These are phyloP conservation scores for Pseudonitzschia pungens DNA, from an alignment of 108 stramenopile genomes.

Conservation along the genomic window DNA sequence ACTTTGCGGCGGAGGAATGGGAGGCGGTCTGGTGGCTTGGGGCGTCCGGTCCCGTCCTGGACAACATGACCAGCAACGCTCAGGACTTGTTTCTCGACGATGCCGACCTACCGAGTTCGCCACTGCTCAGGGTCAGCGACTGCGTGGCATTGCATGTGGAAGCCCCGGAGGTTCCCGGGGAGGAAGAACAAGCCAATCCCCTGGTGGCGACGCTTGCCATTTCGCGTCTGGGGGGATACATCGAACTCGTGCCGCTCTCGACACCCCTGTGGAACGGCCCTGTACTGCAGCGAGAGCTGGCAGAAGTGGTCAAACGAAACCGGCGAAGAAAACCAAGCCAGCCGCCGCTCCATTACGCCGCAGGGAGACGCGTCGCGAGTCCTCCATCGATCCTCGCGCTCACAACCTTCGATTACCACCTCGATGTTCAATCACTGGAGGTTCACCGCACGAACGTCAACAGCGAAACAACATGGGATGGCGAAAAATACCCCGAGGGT, in stretches of 20 bases:
- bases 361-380: slow-evolving; percentile 19
- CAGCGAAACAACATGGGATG: slow-evolving; percentile 42
- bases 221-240: slow-evolving; percentile 71
- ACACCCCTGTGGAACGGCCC: slow-evolving; percentile 58
- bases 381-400: slow-evolving; percentile 44
- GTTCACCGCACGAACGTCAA: slow-evolving; percentile 50
- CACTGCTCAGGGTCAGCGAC: slow-evolving; percentile 25
- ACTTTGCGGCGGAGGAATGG: slow-evolving; percentile 20
- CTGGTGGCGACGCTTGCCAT: slow-evolving; percentile 48
- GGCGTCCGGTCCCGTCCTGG: slow-evolving; percentile 32
- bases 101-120: slow-evolving; percentile 26
- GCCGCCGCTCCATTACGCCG: slow-evolving; percentile 28
- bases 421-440: slow-evolving; percentile 60
- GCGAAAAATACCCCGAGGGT: slow-evolving; percentile 33
- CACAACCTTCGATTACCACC: slow-evolving; percentile 55
- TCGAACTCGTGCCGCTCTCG: slow-evolving; percentile 75
- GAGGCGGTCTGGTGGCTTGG: slow-evolving; percentile 38
- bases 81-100: slow-evolving; percentile 34
- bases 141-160: slow-evolving; percentile 21
- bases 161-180: slow-evolving; percentile 1
- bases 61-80: slow-evolving; percentile 16
- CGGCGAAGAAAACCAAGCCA: neutral
- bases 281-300: slow-evolving; percentile 27
- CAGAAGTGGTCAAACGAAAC: neutral
- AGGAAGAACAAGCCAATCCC: slow-evolving; percentile 4